These are phyloP conservation scores for Candida maris DNA, from an alignment of 805 yeast genomes.

Conservation along the genomic window DNA sequence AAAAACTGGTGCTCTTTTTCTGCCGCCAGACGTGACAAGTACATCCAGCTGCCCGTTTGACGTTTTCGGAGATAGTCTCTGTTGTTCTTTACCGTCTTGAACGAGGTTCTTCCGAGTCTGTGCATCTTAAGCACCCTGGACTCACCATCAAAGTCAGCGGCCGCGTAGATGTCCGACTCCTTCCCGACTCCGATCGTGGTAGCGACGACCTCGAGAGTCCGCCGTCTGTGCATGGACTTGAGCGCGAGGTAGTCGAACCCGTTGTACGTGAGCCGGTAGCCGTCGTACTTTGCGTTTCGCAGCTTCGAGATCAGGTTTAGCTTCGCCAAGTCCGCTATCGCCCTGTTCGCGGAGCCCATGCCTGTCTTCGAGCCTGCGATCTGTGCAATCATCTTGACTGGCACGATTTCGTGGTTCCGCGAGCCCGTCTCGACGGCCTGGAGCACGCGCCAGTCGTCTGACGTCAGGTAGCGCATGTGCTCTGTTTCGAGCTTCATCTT, in stretches of 20 bases:
- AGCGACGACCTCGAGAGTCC: constrained; percentile 74
- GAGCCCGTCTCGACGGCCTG: constrained; percentile 90
- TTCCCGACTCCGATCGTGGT: constrained; percentile 94
- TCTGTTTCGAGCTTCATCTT: constrained; percentile 88
- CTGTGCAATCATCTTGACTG: constrained; percentile 77
- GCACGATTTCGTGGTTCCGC: constrained; percentile 90
- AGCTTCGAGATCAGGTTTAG: constrained; percentile 70
- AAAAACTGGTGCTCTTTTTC: constrained; percentile 88
- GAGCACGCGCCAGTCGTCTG: constrained; percentile 86
- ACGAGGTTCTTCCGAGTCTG: constrained; percentile 90
- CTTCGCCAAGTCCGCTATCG: constrained; percentile 85
- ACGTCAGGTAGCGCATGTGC: constrained; percentile 88
- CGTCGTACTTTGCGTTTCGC: constrained; percentile 93
- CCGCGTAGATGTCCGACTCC: constrained; percentile 91
- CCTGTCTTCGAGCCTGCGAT: constrained; percentile 73
- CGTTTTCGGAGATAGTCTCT: constrained; percentile 82
- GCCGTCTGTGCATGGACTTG: constrained; percentile 73
- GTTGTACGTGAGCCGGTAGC: constrained; percentile 80
- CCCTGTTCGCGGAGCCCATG: constrained; percentile 65
- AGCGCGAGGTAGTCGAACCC: constrained; percentile 94
- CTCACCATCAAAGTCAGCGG: constrained; percentile 59
- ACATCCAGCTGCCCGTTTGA: constrained; percentile 89
- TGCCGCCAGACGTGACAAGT: constrained; percentile 84
- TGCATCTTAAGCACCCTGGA: constrained; percentile 83
- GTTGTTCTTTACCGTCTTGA: constrained; percentile 86